These are phyloP conservation scores for Blastobotrys capitulatus DNA, from an alignment of 1,139 yeast genomes.

Conservation along the genomic window DNA sequence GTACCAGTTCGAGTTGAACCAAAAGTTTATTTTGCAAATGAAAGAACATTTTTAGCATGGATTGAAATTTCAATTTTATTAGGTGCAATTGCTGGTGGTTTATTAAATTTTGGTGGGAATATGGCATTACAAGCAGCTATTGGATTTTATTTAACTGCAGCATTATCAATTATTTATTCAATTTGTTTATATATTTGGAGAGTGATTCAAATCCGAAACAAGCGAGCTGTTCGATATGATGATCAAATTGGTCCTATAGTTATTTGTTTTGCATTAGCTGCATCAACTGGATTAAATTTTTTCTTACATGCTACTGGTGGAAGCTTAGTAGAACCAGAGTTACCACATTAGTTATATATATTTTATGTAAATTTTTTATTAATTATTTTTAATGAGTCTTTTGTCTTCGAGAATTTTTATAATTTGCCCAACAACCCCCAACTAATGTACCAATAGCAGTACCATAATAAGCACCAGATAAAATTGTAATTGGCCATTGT, in stretches of 20 bases:
- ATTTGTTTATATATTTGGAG: conserved; percentile 74
- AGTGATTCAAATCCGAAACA: conserved; percentile 73
- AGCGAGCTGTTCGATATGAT: conserved; percentile 78
- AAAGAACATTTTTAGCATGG: conserved; percentile 96
- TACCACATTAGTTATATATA: conserved; percentile 1
- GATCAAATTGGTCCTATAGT: conserved; percentile 84
- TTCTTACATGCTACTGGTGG: conserved; percentile 23
- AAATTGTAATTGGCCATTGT: conserved; percentile 88
- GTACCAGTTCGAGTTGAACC: conserved; percentile 98
- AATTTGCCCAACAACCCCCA: conserved; percentile 21
- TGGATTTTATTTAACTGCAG: conserved; percentile 82
- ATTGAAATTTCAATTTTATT: conserved; percentile 90
- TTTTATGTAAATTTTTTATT: background rate
- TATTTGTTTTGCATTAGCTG: conserved; percentile 67
- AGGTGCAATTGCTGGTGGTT: conserved; percentile 91
- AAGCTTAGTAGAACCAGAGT: background rate
- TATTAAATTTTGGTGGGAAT: conserved; percentile 83
- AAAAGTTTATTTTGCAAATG: conserved; percentile 96
- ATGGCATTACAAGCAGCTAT: conserved; percentile 76
- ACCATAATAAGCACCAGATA: conserved; percentile 77
- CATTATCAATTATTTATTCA: conserved; percentile 69
- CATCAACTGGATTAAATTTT: conserved; percentile 70
- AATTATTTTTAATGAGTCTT: background rate
- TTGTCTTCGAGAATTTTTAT: background rate
- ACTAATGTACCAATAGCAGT: conserved; percentile 49